Conservation (phyloP, 1,284 basidiomycete species). For the Phellinidium pouzarii region DNA sequence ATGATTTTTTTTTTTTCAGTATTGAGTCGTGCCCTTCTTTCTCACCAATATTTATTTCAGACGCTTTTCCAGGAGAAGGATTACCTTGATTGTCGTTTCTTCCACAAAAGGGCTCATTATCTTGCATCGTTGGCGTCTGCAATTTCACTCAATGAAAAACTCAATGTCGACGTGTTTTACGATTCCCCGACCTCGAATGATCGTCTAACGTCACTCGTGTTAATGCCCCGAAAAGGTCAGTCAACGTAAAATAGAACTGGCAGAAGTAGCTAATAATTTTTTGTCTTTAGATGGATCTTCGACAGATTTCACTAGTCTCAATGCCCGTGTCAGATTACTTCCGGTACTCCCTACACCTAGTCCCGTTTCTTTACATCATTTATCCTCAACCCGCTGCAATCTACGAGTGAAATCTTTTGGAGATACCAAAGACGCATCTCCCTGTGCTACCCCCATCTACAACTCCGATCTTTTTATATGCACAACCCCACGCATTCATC, state of each 20-base stretch:
- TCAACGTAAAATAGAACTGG: slow-evolving; percentile 5
- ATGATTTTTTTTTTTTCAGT: slow-evolving; percentile 26
- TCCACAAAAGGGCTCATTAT: slow-evolving; percentile 91
- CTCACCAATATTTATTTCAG: slow-evolving; percentile 31
- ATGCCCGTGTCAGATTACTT: slow-evolving; percentile 69
- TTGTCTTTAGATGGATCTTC: slow-evolving; percentile 40
- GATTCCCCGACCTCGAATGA: slow-evolving; percentile 58
- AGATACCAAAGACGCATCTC: slow-evolving; percentile 20
- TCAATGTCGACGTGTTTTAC: slow-evolving; percentile 54
- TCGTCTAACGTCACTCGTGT: slow-evolving; percentile 61
- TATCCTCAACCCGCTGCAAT: slow-evolving; percentile 75
- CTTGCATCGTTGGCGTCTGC: slow-evolving; percentile 74
- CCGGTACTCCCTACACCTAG: slow-evolving; percentile 54
- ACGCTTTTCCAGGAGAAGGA: slow-evolving; percentile 91
- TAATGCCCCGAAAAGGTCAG: slow-evolving; percentile 51
- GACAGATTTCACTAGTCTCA: slow-evolving; percentile 62
- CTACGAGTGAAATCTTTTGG: slow-evolving; percentile 39
- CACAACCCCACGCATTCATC: slow-evolving; percentile 56
- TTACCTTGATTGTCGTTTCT: slow-evolving; percentile 84
- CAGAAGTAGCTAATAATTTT: slow-evolving; percentile 8
- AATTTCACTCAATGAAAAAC: slow-evolving; percentile 40
- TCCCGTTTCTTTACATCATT: slow-evolving; percentile 56
- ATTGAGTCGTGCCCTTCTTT: slow-evolving; percentile 3
- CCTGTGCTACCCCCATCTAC: slow-evolving; percentile 61
- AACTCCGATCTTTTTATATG: slow-evolving; percentile 71